phyloP scores from a whole-genome alignment of 2,329 filamentous ascomycete genomes.

The Colletotrichum coccodes region DNA sequence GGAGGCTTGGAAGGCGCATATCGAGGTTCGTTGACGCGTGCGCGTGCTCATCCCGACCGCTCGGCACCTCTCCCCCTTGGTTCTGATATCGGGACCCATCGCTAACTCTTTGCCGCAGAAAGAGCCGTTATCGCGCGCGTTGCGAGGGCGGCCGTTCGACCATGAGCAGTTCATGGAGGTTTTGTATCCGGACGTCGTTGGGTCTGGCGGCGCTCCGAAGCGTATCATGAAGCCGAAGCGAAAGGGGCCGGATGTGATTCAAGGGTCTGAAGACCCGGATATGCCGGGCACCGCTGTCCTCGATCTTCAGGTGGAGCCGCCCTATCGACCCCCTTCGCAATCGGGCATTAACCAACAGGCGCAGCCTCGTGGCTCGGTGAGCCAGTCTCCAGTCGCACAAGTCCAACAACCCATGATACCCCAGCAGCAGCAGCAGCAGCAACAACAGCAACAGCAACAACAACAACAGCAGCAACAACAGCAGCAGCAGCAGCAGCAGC shows the following conservation, averaged over 20 bases:
- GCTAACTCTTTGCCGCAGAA: slow-evolving; percentile 50
- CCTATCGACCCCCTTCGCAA: slow-evolving; percentile 37
- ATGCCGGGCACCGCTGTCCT: slow-evolving; percentile 59
- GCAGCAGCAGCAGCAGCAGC: slow-evolving; percentile 33
- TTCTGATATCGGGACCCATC: neutral
- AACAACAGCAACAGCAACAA: slow-evolving; percentile 28
- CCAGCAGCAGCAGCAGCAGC: slow-evolving; percentile 34
- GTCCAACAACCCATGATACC: slow-evolving; percentile 37
- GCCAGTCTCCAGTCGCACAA: slow-evolving; percentile 40
- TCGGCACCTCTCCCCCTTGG: neutral
- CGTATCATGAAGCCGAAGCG: slow-evolving; percentile 66
- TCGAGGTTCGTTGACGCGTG: slow-evolving; percentile 57
- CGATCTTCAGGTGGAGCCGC: slow-evolving; percentile 51
- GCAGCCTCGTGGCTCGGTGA: slow-evolving; percentile 39
- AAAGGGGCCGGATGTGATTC: slow-evolving; percentile 57
- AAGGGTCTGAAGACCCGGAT: slow-evolving; percentile 55
- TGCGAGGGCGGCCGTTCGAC: slow-evolving; percentile 67
- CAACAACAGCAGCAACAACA: slow-evolving; percentile 35
- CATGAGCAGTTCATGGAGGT: slow-evolving; percentile 71
- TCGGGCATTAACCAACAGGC: slow-evolving; percentile 34
- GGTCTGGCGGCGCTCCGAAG: slow-evolving; percentile 68
- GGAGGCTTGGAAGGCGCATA: slow-evolving; percentile 66
- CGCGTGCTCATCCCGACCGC: neutral
- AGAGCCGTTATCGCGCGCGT: slow-evolving; percentile 66
- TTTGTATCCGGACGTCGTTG: slow-evolving; percentile 68